Evolutionary conservation across 2,329 filamentous ascomycete genomes (phyloP).

Genomic region (Xylariaceae sp.): DNA sequence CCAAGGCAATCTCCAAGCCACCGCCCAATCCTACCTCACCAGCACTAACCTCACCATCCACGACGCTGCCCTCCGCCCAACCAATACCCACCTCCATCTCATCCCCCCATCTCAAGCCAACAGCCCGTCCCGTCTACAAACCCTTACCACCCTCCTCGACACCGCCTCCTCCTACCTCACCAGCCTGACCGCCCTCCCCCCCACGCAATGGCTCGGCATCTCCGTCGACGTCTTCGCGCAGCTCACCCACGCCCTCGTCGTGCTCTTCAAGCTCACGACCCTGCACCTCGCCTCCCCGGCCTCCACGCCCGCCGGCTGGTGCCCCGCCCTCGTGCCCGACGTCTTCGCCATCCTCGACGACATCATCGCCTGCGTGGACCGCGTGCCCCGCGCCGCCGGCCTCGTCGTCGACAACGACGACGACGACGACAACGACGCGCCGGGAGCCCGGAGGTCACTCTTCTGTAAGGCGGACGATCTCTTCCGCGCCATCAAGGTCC

Average conservation of each 20-base stretch:
- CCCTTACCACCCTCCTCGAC: slow-evolving; percentile 15
- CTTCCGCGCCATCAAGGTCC: slow-evolving; percentile 14
- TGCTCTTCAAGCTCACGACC: slow-evolving; percentile 20
- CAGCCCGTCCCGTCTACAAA: slow-evolving; percentile 10
- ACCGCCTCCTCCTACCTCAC: slow-evolving; percentile 15
- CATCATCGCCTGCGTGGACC: slow-evolving; percentile 6
- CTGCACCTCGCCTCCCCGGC: too few relatives aligned
- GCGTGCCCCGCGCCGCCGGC: slow-evolving; percentile 7
- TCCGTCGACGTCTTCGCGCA: slow-evolving; percentile 19
- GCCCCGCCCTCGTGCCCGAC: slow-evolving; percentile 2
- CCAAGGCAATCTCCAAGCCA: too few relatives aligned
- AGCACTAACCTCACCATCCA: too few relatives aligned
- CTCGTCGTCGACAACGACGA: too few relatives aligned
- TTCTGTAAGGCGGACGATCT: slow-evolving; percentile 18
- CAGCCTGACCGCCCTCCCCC: slow-evolving; percentile 11
- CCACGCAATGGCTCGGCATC: slow-evolving; percentile 14
- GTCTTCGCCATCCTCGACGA: slow-evolving; percentile 18
- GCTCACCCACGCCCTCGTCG: slow-evolving; percentile 19
- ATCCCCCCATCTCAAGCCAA: slow-evolving; percentile 4
- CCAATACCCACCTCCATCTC: too few relatives aligned
- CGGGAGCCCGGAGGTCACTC: slow-evolving; percentile 13
- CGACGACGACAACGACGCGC: slow-evolving; percentile 9
- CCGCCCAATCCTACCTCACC: too few relatives aligned
- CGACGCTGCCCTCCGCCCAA: too few relatives aligned
- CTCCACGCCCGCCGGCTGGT: too few relatives aligned